Percentiles rank a stretch among this genome's conserved stretches.
Conservation (phyloP, 208 protist species). For the Crithidia mellificae region DNA sequence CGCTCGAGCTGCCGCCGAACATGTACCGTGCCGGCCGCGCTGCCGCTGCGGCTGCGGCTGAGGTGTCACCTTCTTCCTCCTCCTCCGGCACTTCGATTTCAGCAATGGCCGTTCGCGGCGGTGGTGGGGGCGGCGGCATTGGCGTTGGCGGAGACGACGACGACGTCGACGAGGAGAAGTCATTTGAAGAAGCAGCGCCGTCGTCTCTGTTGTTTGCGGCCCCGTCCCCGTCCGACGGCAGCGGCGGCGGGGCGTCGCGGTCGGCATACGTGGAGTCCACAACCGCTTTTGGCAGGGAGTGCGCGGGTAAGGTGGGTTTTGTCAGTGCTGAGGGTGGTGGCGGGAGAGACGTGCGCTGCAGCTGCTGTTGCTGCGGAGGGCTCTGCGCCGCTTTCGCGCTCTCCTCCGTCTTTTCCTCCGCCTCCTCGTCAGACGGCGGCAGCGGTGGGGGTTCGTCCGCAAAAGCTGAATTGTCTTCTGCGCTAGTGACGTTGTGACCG, state of each 20-base stretch:
- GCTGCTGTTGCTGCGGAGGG: too few species aligned
- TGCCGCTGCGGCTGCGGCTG: neutral
- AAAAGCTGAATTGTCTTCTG: neutral
- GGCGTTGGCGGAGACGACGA: neutral
- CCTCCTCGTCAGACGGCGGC: slow-evolving; percentile 12
- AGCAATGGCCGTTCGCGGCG: neutral
- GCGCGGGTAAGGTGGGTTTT: too few species aligned
- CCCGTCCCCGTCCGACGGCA: slow-evolving; percentile 17
- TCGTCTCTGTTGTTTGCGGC: neutral
- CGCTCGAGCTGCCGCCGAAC: slow-evolving; percentile 26
- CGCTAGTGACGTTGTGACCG: neutral
- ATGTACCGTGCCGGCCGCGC: neutral
- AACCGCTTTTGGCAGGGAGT: too few species aligned
- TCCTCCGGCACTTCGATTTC: neutral
- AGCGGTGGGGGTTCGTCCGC: slow-evolving; percentile 26
- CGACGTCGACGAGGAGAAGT: neutral
- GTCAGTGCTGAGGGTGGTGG: too few species aligned
- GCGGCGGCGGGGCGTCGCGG: slow-evolving; percentile 20
- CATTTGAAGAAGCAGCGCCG: too few species aligned
- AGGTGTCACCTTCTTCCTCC: neutral
- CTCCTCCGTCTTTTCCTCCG: neutral
- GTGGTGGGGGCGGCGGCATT: neutral
- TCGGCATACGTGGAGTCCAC: neutral
- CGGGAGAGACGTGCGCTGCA: neutral
- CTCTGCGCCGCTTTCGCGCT: neutral